These are phyloP conservation scores for Ramaria sp. DNA, from an alignment of 768 basidiomycete species.

Conservation along the genomic window DNA sequence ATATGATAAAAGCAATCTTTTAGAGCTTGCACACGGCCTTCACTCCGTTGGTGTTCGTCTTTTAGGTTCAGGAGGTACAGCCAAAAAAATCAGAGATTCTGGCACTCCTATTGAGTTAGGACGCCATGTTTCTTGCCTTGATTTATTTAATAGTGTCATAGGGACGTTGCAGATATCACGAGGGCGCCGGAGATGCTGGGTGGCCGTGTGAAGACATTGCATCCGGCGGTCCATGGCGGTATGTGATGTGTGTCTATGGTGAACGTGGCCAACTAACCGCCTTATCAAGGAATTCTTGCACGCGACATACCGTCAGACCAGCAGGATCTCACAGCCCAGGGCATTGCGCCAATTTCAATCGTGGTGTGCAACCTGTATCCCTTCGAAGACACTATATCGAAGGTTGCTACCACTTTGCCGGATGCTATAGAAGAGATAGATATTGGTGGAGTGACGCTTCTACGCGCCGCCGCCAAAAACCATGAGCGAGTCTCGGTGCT, in stretches of 20 bases:
- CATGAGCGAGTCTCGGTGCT: constrained; percentile 86
- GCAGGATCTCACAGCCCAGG: constrained; percentile 69
- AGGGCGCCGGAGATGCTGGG: constrained; percentile 99
- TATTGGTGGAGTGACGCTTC: constrained; percentile 95
- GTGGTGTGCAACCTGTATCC: constrained; percentile 99
- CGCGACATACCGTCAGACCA: constrained; percentile 87
- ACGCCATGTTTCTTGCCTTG: neutral
- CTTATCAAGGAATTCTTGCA: constrained; percentile 74
- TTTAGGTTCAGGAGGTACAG: constrained; percentile 93
- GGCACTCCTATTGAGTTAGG: constrained; percentile 85
- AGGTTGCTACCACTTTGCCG: constrained; percentile 80
- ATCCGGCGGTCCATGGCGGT: constrained; percentile 98
- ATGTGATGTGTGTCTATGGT: constrained; percentile 16
- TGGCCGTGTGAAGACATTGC: constrained; percentile 95
- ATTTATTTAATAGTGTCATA: constrained; percentile 21
- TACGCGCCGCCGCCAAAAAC: constrained; percentile 97
- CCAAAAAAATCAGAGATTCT: constrained; percentile 92
- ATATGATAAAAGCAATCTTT: constrained; percentile 87
- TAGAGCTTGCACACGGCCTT: constrained; percentile 85
- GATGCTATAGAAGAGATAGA: constrained; percentile 97
- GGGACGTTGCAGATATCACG: constrained; percentile 95
- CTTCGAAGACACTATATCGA: constrained; percentile 83
- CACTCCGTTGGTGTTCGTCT: constrained; percentile 73
- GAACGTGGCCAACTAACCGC: neutral
- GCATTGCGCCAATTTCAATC: constrained; percentile 87